Percentiles rank a stretch among this genome's conserved stretches.
Evolutionary conservation across 768 basidiomycete genomes (phyloP).

Genomic region (Lactifluus rugatus): DNA sequence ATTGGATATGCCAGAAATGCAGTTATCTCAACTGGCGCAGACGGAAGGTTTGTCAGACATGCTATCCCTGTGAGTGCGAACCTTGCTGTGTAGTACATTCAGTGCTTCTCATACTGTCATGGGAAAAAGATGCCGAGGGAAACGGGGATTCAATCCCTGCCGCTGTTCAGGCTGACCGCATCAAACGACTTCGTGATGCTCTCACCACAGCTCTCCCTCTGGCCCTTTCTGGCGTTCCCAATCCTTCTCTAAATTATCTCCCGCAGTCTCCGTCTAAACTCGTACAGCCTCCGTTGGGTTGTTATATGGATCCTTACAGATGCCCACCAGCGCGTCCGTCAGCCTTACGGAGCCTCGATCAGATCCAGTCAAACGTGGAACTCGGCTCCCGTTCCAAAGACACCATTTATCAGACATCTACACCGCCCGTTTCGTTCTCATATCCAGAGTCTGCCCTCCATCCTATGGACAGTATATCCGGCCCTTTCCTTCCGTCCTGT

Average conservation of each 20-base stretch:
- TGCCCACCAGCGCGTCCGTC: neutral
- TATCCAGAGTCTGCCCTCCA: slow-evolving; percentile 21
- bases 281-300: neutral
- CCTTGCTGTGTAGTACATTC: neutral
- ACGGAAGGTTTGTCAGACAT: slow-evolving; percentile 84
- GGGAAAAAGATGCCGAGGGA: slow-evolving; percentile 67
- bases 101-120: neutral
- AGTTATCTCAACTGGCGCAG: slow-evolving; percentile 84
- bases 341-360: neutral
- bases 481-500: slow-evolving; percentile 62
- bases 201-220: slow-evolving; percentile 27
- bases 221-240: neutral
- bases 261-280: neutral
- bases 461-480: slow-evolving; percentile 23
- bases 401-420: slow-evolving; percentile 68
- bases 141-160: slow-evolving; percentile 82
- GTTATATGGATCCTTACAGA: neutral
- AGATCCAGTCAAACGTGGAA: slow-evolving; percentile 31
- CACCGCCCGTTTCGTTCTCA: slow-evolving; percentile 31
- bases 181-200: slow-evolving; percentile 67
- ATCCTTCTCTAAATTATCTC: neutral
- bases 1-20: slow-evolving; percentile 67
- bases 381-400: slow-evolving; percentile 36
- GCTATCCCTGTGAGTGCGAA: slow-evolving; percentile 63
- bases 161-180: slow-evolving; percentile 77